Percentiles rank a stretch among this genome's conserved stretches.
Evolutionary conservation across 768 basidiomycete species (phyloP).

Genomic region (Candolleomyces efflorescens): DNA sequence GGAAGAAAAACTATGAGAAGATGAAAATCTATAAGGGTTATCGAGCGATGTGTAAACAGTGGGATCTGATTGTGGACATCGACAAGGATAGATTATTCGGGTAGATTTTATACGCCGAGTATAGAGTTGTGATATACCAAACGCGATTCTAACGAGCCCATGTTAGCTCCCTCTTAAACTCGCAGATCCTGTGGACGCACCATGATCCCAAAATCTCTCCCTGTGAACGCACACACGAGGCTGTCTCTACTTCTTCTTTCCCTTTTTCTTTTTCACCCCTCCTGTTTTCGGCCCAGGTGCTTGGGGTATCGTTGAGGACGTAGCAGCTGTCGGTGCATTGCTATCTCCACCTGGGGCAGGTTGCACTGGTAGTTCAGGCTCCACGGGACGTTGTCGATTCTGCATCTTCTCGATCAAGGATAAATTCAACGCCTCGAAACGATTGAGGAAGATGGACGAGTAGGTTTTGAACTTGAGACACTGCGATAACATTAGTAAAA

Average conservation of each 20-base stretch:
- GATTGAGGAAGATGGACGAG: conserved; percentile 92
- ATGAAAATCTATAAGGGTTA: too few relatives aligned
- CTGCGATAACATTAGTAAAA: conserved; percentile 33
- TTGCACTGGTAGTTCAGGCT: conserved; percentile 18
- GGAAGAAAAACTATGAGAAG: too few relatives aligned
- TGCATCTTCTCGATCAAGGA: conserved; percentile 86
- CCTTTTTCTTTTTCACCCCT: conserved; percentile 82
- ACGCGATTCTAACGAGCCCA: too few relatives aligned
- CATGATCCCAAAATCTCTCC: too few relatives aligned
- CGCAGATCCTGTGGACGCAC: too few relatives aligned
- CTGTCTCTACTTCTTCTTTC: conserved; percentile 62
- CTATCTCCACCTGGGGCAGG: conserved; percentile 18
- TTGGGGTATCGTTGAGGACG: conserved; percentile 17
- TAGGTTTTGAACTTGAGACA: conserved; percentile 96
- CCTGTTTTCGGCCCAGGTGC: conserved; percentile 31
- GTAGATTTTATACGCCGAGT: too few relatives aligned
- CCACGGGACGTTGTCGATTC: conserved; percentile 41
- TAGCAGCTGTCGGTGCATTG: conserved; percentile 19
- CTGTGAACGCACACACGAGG: too few relatives aligned
- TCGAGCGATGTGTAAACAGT: too few relatives aligned
- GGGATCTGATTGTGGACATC: too few relatives aligned
- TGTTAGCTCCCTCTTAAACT: too few relatives aligned
- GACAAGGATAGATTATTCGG: too few relatives aligned
- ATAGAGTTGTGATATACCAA: too few relatives aligned
- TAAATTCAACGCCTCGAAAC: conserved; percentile 89